Conservation (phyloP, 2,329 filamentous ascomycete species). For the Penicillium sumatraense region DNA sequence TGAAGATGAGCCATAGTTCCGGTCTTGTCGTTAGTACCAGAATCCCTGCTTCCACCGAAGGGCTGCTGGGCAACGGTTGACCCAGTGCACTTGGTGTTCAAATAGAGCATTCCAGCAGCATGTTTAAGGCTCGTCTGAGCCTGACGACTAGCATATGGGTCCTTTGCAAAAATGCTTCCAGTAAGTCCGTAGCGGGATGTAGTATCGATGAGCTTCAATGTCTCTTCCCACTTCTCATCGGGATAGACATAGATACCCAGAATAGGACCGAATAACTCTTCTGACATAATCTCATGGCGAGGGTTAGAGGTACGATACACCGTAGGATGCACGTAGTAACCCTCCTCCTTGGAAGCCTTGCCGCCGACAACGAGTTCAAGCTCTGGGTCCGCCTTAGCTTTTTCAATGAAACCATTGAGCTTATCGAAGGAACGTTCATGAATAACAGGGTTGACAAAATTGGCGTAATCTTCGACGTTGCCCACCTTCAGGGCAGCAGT, state of each 20-base stretch:
- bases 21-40: constrained; percentile 63
- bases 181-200: constrained; percentile 26
- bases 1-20: constrained; percentile 56
- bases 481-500: constrained; percentile 72
- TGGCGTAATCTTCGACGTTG: constrained; percentile 66
- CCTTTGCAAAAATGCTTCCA: constrained; percentile 36
- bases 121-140: constrained; percentile 59
- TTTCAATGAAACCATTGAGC: constrained; percentile 73
- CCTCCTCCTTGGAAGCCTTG: constrained; percentile 72
- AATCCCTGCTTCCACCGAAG: constrained; percentile 58
- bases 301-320: constrained; percentile 75
- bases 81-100: constrained; percentile 63
- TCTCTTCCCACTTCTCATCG: constrained; percentile 52
- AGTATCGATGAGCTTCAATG: constrained; percentile 20
- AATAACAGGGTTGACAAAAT: constrained; percentile 85
- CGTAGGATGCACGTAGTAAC: constrained; percentile 81
- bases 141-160: constrained; percentile 53
- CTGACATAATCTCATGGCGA: constrained; percentile 70
- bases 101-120: constrained; percentile 62
- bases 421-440: constrained; percentile 79
- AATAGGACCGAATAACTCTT: constrained; percentile 80
- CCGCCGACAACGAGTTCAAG: constrained; percentile 76
- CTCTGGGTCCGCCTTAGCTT: constrained; percentile 71
- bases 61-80: constrained; percentile 62
- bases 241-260: constrained; percentile 76